Evolutionary conservation across 495 filamentous ascomycete genomes (phyloP), one percentile per base, ranked within the genome.

Genomic region (Podospora anserina): DNA sequence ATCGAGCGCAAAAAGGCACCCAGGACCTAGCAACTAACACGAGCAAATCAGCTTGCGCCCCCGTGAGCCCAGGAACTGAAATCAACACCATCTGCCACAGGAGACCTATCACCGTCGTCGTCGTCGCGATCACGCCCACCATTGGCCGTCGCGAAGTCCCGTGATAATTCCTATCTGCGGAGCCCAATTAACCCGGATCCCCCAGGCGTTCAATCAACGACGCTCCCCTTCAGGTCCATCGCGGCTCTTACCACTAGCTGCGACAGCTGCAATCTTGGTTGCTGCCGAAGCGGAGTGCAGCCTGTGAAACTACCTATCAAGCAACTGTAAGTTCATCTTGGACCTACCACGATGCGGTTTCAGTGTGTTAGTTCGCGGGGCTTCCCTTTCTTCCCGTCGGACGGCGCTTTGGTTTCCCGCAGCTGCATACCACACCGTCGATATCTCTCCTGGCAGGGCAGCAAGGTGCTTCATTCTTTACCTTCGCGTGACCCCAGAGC

Each of bases 101-200:
- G 74, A 83, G 75, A 72, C 82, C 82, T 84, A 84, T 84, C 82
- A 83, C 55, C 72, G 71, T 74, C 76, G 66, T 68, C 66, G 81
- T 68, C 76, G 57, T 70, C 67, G 61, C 64, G 70, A 64, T 80
- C 75, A 75, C 68, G 63, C 49, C 77, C 75, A 74, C 68, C 74
- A 84, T 84, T 83, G 82, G 82, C 74, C 75, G 66, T 75, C 64
- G 66, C 67, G 66, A 71, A 68, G 78, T 84, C 82, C 83, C 82
- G 82, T 84, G 82, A 84, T 82, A 79, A 69, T 74, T 68, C 55
- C 71, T 68, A 67, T 71, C 82, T 84, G 82, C 82, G 81, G 82
- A 82, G 69, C 67, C 75, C 78, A 74, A 80, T 80, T 81, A 72
- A 74, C 74, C 72, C 68, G 68, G 34, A 74, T 76, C 68, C 72